Evolutionary conservation across 495 filamentous ascomycete genomes (phyloP), one percentile per base, ranked within the genome.

Genomic region (Lophiotrema nucula): DNA sequence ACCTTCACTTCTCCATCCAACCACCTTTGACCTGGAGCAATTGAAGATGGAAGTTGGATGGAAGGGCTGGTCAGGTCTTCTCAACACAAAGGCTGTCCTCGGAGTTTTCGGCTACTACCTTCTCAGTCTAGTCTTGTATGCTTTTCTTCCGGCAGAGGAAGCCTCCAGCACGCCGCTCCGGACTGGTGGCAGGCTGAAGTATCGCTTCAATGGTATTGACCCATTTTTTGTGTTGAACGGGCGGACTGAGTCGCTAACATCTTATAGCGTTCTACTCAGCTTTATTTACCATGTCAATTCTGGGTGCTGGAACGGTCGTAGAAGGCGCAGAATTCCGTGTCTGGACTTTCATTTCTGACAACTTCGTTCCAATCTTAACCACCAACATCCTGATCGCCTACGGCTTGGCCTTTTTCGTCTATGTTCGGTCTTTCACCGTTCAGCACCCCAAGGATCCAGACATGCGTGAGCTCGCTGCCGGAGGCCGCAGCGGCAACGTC

Each of bases 341-440:
- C 23, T 98, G 92, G 93, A 89, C 86, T 18, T 98, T 88, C 76
- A 86, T 98, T 63, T 86, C 87, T 77, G 84, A 96, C 70, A 92
- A 97, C 72, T 92, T 90, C 70, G 56, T 90, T 26, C 88, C 89
- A 66, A 79, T 98, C 51, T 79, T 96, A 24, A 95, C 90, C 0
- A 82, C 85, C 47, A 92, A 92, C 69, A 76, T 96, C 44, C 57
- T 92, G 53, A 86, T 97, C 66, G 74, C 87, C 6, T 85, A 81
- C 35, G 55, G 68, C 2, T 72, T 93, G 28, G 83, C 92, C 0
- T 75, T 79, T 24, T 96, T 83, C 56, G 84, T 91, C 54, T 97
- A 97, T 66, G 70, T 86, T 45, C 77, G 78, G 63, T 91, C 86
- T 71, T 97, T 96, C 75, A 78, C 79, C 23, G 86, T 96, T 45